Evolutionary conservation across 2,329 filamentous ascomycete genomes (phyloP).

Genomic region (Fusarium algeriense): DNA sequence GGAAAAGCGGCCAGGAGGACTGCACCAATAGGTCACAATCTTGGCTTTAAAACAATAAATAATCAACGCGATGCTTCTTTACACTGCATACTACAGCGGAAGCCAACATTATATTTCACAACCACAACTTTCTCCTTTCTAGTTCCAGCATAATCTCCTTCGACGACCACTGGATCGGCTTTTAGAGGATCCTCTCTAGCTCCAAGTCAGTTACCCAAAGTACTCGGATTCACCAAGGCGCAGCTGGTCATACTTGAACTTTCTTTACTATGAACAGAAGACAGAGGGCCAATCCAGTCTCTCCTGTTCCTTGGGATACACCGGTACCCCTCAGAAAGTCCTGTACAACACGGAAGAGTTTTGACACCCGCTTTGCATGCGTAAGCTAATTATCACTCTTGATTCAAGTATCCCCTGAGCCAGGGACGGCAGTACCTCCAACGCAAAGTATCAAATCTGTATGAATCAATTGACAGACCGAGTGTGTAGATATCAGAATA

Average conservation of each 20-base stretch:
- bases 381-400: neutral
- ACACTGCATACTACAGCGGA: neutral
- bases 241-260: constrained; percentile 18
- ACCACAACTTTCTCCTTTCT: neutral
- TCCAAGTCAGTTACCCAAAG: neutral
- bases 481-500: neutral
- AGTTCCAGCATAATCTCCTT: neutral
- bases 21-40: neutral
- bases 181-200: neutral
- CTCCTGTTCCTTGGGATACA: neutral
- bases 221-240: constrained; percentile 10
- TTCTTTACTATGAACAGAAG: neutral
- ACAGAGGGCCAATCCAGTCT: neutral
- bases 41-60: neutral
- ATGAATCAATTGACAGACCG: neutral
- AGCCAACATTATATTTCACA: neutral
- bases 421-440: neutral
- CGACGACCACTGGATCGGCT: neutral
- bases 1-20: neutral
- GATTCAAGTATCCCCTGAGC: too few species aligned
- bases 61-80: neutral
- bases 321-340: neutral
- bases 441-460: neutral
- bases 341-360: constrained; percentile 1
- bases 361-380: neutral